Evolutionary conservation across 2,329 filamentous ascomycete genomes (phyloP).

Genomic region (Cylindrodendrum hubeiense): DNA sequence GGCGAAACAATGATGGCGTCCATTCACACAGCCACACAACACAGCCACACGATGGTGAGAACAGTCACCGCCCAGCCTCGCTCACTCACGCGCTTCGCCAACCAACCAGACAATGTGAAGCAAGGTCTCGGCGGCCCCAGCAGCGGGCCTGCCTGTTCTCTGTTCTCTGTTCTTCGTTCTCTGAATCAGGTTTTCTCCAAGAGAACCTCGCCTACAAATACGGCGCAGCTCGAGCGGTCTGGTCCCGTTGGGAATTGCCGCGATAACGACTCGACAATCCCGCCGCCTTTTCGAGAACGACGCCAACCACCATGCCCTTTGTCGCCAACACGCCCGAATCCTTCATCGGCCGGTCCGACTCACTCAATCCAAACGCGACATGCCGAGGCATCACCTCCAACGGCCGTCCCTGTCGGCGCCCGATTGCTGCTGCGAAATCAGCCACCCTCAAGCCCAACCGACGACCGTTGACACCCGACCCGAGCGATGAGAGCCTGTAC

Average conservation of each 20-base stretch:
- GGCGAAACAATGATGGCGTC: too few relatives aligned
- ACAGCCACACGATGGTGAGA: constrained; percentile 36
- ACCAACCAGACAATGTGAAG: constrained; percentile 40
- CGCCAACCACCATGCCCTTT: constrained; percentile 51
- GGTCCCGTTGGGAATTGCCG: neutral
- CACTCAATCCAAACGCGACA: constrained; percentile 84
- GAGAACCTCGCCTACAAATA: constrained; percentile 6
- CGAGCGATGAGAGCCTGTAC: constrained; percentile 74
- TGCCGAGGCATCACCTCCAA: constrained; percentile 88
- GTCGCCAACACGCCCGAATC: constrained; percentile 80
- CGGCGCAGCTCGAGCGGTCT: neutral
- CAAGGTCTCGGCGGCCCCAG: constrained; percentile 16
- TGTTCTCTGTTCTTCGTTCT: constrained; percentile 2
- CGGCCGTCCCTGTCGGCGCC: constrained; percentile 86
- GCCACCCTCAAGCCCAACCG: constrained; percentile 30
- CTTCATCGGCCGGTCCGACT: constrained; percentile 82
- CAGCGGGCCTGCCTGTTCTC: constrained; percentile 25
- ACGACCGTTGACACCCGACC: constrained; percentile 56
- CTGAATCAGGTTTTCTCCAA: constrained; percentile 23
- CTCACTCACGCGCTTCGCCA: constrained; percentile 28
- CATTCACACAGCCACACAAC: constrained; percentile 1
- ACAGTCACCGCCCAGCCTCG: constrained; percentile 30
- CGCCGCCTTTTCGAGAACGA: neutral
- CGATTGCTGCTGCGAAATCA: constrained; percentile 61
- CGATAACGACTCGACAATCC: neutral